Conservation (phyloP, 352 stramenopile species). For the Phytophthora quininea region DNA sequence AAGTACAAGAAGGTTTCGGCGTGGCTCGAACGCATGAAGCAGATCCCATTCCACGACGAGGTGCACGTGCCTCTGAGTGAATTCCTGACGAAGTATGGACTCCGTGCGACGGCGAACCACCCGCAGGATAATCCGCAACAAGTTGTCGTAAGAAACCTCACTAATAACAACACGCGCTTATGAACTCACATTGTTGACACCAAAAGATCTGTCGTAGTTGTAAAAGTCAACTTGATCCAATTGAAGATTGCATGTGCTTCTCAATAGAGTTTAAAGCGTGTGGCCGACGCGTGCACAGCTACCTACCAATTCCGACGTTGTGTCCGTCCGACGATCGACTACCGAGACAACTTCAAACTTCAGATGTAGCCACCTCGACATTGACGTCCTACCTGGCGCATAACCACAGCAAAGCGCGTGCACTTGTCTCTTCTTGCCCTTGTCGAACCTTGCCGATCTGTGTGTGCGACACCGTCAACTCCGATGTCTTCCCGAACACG, state of each 20-base stretch:
- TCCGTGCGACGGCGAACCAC: not conserved
- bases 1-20: slow-evolving; percentile 47
- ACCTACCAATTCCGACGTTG: slow-evolving; percentile 22
- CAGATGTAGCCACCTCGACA: not conserved
- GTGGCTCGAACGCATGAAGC: slow-evolving; percentile 48
- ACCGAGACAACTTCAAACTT: not conserved
- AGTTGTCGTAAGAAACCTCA: not conserved
- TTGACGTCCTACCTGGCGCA: not conserved
- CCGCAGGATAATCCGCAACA: not conserved
- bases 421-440: not conserved
- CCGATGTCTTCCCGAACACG: not conserved
- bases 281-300: slow-evolving; percentile 29
- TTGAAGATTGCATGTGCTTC: not conserved
- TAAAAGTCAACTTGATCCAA: no score
- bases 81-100: slow-evolving; percentile 5
- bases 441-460: not conserved
- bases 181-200: no score
- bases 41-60: slow-evolving; percentile 31
- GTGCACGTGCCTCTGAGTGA: slow-evolving; percentile 12
- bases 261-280: slow-evolving; percentile 2
- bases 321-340: not conserved
- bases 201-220: no score
- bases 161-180: no score
- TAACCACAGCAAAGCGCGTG: slow-evolving; percentile 9
- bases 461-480: not conserved